These are phyloP conservation scores for Krasilnikovozyma curviuscula DNA, from an alignment of 768 basidiomycete genomes.

Conservation along the genomic window DNA sequence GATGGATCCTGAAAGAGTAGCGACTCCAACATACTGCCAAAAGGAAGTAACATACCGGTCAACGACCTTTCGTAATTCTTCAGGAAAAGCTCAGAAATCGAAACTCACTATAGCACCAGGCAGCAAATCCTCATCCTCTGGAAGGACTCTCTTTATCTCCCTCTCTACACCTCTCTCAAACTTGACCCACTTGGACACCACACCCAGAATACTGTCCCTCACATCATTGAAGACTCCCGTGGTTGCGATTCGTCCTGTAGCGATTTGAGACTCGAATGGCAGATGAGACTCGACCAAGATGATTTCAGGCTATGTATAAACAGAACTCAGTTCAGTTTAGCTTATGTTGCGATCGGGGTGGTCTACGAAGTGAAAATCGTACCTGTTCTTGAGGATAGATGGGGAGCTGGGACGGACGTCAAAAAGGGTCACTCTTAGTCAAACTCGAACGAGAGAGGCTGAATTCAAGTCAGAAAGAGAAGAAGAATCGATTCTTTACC, in stretches of 20 bases:
- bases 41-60: no score
- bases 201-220: constrained; percentile 47
- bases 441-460: no score
- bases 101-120: constrained; percentile 82
- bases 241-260: constrained; percentile 42
- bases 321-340: no score
- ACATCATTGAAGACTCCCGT: constrained; percentile 40
- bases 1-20: constrained; percentile 72
- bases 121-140: constrained; percentile 60
- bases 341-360: no score
- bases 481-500: no score
- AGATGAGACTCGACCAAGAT: constrained; percentile 56
- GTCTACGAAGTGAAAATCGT: no score
- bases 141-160: constrained; percentile 61
- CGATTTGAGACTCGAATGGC: constrained; percentile 57
- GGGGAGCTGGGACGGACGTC: constrained; percentile 10
- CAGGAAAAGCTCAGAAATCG: no score
- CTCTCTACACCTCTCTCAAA: constrained; percentile 71
- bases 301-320: constrained; percentile 36
- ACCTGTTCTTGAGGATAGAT: constrained; percentile 10
- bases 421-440: no score
- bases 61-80: no score
- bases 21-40: constrained; percentile 54
- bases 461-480: no score
- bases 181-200: constrained; percentile 63